phyloP scores from a whole-genome alignment of 805 yeast genomes.

The Candida schatavii region DNA sequence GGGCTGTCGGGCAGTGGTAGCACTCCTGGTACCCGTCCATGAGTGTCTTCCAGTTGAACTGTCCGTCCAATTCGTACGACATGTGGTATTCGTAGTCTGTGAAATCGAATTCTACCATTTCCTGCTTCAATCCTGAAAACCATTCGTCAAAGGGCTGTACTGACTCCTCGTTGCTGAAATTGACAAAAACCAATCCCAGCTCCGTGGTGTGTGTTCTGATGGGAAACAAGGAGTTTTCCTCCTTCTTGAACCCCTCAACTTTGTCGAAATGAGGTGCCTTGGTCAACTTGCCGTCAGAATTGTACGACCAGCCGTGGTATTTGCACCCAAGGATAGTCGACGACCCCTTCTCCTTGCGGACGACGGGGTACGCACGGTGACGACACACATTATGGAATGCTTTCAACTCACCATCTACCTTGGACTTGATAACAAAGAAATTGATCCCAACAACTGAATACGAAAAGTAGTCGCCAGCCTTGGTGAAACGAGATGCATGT shows the following conservation, averaged over 20 bases:
- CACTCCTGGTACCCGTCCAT: slow-evolving; percentile 71
- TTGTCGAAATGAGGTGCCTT: slow-evolving; percentile 63
- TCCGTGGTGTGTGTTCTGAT: slow-evolving; percentile 53
- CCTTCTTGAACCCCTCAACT: slow-evolving; percentile 56
- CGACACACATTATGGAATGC: slow-evolving; percentile 67
- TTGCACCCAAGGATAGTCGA: slow-evolving; percentile 56
- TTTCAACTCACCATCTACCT: slow-evolving; percentile 46
- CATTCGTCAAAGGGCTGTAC: slow-evolving; percentile 50
- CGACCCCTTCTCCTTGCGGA: slow-evolving; percentile 58
- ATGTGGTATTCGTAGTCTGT: slow-evolving; percentile 60
- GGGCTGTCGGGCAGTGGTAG: slow-evolving; percentile 68
- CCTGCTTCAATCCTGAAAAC: slow-evolving; percentile 49
- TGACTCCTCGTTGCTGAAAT: slow-evolving; percentile 46
- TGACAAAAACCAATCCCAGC: slow-evolving; percentile 57
- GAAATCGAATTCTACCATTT: slow-evolving; percentile 58
- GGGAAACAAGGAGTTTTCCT: slow-evolving; percentile 52
- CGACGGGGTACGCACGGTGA: slow-evolving; percentile 63
- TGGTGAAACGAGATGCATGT: slow-evolving; percentile 51
- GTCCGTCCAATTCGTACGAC: slow-evolving; percentile 62
- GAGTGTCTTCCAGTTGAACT: slow-evolving; percentile 64
- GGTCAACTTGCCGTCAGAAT: slow-evolving; percentile 55
- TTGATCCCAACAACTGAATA: slow-evolving; percentile 51
- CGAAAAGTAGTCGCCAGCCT: slow-evolving; percentile 56
- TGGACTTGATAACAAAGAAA: slow-evolving; percentile 54
- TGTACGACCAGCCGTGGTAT: slow-evolving; percentile 66